Conservation (phyloP, 345 rosid species). For the Citrus cavaleriei region DNA sequence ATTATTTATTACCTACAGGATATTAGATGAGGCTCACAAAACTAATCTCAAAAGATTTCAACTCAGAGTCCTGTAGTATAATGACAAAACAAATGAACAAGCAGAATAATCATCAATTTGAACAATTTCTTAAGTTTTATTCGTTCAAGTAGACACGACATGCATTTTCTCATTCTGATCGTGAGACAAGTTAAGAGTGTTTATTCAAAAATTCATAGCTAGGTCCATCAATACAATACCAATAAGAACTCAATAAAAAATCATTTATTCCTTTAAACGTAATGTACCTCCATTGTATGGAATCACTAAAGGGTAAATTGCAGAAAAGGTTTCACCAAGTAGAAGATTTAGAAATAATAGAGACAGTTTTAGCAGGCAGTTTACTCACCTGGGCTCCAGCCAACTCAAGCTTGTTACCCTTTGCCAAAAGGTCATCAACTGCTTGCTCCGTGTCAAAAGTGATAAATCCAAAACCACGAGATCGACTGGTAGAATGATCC, state of each 20-base stretch:
- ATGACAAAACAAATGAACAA: background rate
- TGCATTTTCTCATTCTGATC: background rate
- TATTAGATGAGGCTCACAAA: background rate
- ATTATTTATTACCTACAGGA: background rate
- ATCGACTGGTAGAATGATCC: constrained; percentile 71
- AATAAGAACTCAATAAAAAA: background rate
- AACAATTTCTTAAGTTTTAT: background rate
- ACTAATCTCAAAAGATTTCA: background rate
- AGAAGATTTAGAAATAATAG: background rate
- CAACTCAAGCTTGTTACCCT: constrained; percentile 68
- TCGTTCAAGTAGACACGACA: background rate
- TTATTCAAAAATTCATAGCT: background rate
- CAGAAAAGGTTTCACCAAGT: background rate
- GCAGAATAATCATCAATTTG: background rate
- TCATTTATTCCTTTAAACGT: background rate
- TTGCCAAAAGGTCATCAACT: constrained; percentile 62
- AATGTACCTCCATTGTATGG: background rate
- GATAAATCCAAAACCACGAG: constrained; percentile 82
- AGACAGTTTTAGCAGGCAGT: background rate
- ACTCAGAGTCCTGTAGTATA: background rate
- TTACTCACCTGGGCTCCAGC: constrained; percentile 57
- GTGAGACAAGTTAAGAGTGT: background rate
- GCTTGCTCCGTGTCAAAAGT: constrained; percentile 64
- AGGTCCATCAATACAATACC: background rate
- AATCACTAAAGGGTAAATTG: background rate